Evolutionary conservation across 2,329 filamentous ascomycete species (phyloP), one percentile per base, ranked within the genome.

Genomic region (Magnaporthiopsis rhizophila): DNA sequence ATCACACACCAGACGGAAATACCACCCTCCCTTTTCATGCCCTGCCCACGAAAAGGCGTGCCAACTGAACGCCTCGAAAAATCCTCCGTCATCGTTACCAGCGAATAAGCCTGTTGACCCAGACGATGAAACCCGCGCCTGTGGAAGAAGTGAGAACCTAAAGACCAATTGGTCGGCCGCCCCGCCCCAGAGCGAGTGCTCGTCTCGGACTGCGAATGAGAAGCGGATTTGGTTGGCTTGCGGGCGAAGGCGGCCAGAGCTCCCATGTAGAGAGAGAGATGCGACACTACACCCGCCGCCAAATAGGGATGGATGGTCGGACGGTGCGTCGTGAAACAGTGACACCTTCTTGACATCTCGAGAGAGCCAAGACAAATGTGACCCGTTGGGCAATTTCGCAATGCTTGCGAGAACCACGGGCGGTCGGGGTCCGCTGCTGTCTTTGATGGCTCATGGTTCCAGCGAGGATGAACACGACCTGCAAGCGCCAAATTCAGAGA

Each of bases 61-160:
- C 9, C 34, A 36, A 12, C 7, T 8, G 34, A 6, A 4, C 15
- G 18, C 6, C 7, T 30, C 57, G 13, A 58, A 58, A 58, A n/a
- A n/a, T 50, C 45, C 45, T 24, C 24, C 34, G 36, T n/a, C 13
- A 15, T 21, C 24, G 26, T 62, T 38, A 5, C 28, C 61, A 62
- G 50, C 38, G 61, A 56, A 56, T 56, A 38, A 53, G 61, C 38
- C 61, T 62, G 61, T 30, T 24, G 61, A 56, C 32, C 26, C 45
- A 57, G 11, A n/a, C 21, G 32, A 56, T 62, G 45, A 57, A 57
- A 58, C 45, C 50, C 28, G 18, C 45, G 45, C 21, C 45, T 53
- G 45, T 53, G 45, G 45, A n/a, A 38, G 5, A 18, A 50, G 45
- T 9, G 21, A n/a, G 45, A 4, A 8, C 7, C 34, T 36, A 2